Conservation (phyloP, 768 basidiomycete genomes). For the Exsudoporus frostii region DNA sequence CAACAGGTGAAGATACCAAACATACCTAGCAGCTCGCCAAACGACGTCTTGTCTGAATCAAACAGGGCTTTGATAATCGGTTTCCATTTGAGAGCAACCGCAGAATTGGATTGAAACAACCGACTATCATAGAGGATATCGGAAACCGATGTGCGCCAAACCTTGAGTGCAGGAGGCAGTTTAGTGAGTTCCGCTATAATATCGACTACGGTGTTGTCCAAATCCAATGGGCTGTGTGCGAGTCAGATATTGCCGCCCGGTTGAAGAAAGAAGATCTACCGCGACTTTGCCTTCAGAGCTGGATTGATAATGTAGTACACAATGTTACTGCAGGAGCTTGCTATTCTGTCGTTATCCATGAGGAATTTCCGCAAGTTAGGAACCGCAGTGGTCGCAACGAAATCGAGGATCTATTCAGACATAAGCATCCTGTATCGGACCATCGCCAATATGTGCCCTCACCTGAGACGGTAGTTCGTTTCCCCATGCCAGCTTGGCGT, state of each 20-base stretch:
- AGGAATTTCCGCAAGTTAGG: constrained; percentile 78
- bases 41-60: constrained; percentile 81
- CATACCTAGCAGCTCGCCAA: constrained; percentile 80
- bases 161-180: constrained; percentile 72
- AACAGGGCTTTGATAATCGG: constrained; percentile 76
- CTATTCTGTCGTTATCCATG: constrained; percentile 79
- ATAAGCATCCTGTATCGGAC: constrained; percentile 4
- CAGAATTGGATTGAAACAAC: constrained; percentile 74
- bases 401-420: constrained; percentile 59
- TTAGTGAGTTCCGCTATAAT: constrained; percentile 78
- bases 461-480: constrained; percentile 31
- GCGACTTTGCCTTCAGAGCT: constrained; percentile 71
- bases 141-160: constrained; percentile 76
- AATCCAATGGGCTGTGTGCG: constrained; percentile 67
- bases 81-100: constrained; percentile 64
- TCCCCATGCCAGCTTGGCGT: constrained; percentile 24
- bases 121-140: constrained; percentile 85
- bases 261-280: constrained; percentile 40
- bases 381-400: constrained; percentile 63
- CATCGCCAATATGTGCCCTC: constrained; percentile 17
- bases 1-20: constrained; percentile 27
- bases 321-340: constrained; percentile 77
- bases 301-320: constrained; percentile 82
- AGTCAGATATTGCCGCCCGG: constrained; percentile 4
- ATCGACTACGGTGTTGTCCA: constrained; percentile 62